Evolutionary conservation across 2,329 filamentous ascomycete genomes (phyloP), one percentile per base, ranked within the genome.

Genomic region (Trichoderma sp.): DNA sequence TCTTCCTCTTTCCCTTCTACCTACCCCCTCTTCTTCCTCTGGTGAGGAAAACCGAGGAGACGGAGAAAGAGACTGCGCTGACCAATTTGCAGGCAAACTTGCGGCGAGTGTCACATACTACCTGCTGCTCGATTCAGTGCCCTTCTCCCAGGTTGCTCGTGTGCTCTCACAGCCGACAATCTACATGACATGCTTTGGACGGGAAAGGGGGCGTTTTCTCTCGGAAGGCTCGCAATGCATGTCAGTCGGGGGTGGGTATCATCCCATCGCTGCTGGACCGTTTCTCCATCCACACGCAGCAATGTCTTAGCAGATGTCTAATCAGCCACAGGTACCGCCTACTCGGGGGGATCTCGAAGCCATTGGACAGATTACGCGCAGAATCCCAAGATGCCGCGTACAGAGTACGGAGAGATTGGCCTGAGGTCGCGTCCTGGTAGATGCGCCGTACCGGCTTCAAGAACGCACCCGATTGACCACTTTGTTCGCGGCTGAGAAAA

Each of bases 161-260:
- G 48, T 51, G 47, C 34, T 61, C 58, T 51, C 19, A 51, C 24
- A 52, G 50, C 2, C 9, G 34, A 52, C 26, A n/a, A 30, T 28
- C 28, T 34, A n/a, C 30, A 12, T 34, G 52, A 39, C 34, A 39
- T 28, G 17, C 39, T 57, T 24, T 14, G 39, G 19, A 44, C 54
- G 21, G 54, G 15, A 24, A 45, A 41, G 43, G 30, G 21, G 55
- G 41, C 19, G 43, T 47, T 34, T 51, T 52, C 54, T 54, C 48
- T 52, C 34, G 48, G 59, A 62, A 54, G 39, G 48, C 48, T 62
- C 48, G 59, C 48, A 62, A 54, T 52, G 59, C 59, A 41, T 62
- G 59, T 54, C 59, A 62, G 59, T 54, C 34, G 34, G 14, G 34
- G 2, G 59, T 54, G 59, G 59, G 59, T 45, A 54, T 52, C 19